Conservation (phyloP, 169 alveolate species). For the Cryptosporidium xiaoi region DNA sequence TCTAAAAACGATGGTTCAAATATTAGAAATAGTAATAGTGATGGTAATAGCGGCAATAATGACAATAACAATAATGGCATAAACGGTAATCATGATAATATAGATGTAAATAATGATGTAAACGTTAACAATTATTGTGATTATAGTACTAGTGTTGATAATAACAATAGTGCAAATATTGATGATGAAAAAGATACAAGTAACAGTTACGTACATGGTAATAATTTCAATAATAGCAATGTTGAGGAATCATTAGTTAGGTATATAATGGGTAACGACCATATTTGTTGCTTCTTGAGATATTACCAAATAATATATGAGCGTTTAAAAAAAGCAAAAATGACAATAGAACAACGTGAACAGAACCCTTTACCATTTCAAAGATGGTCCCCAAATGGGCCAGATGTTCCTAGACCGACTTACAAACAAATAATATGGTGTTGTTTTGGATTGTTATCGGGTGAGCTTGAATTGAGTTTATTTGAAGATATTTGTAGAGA, state of each 20-base stretch:
- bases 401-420: conserved; percentile 72
- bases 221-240: not conserved
- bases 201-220: not conserved
- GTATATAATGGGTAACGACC: conserved; percentile 71
- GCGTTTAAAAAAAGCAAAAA: conserved; percentile 78
- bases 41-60: conserved; percentile 3
- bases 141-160: not conserved
- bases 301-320: conserved; percentile 80
- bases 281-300: conserved; percentile 77
- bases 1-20: not conserved
- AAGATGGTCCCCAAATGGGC: conserved; percentile 75
- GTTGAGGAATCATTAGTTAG: conserved; percentile 35
- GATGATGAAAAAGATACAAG: not conserved
- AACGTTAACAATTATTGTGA: not conserved
- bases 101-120: not conserved
- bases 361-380: conserved; percentile 72
- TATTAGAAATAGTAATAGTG: conserved; percentile 7
- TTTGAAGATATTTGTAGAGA: conserved; percentile 83
- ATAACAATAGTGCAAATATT: not conserved
- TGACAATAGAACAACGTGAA: conserved; percentile 61
- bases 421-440: conserved; percentile 73
- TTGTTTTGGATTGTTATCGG: conserved; percentile 68
- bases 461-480: conserved; percentile 59
- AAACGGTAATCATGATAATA: not conserved
- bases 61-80: not conserved